Evolutionary conservation across 2,329 filamentous ascomycete species (phyloP).

Genomic region (Sordariomycetes sp.): DNA sequence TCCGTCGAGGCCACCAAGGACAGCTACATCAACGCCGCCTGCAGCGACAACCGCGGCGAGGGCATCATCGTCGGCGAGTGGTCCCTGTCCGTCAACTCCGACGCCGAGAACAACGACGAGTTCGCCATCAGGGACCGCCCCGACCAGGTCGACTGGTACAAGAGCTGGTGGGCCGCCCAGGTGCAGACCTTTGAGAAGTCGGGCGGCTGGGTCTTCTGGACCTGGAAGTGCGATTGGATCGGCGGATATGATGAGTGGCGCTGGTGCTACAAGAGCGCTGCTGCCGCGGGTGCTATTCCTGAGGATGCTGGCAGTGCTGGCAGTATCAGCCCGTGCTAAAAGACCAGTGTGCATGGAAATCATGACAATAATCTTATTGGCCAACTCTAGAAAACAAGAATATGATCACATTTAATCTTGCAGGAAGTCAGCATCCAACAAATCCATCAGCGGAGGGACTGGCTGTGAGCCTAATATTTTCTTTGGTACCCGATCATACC

Average conservation of each 20-base stretch:
- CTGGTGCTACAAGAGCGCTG: slow-evolving; percentile 33
- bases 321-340: slow-evolving; percentile 6
- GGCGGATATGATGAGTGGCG: slow-evolving; percentile 34
- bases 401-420: no score
- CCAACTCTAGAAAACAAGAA: no score
- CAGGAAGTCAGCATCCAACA: no score
- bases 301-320: slow-evolving; percentile 11
- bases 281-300: slow-evolving; percentile 15
- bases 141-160: slow-evolving; percentile 40
- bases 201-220: slow-evolving; percentile 52
- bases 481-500: no score
- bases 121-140: slow-evolving; percentile 21
- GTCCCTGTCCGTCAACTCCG: slow-evolving; percentile 39
- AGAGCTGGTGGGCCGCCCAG: slow-evolving; percentile 47
- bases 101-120: slow-evolving; percentile 31
- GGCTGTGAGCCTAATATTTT: no score
- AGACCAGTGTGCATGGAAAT: no score
- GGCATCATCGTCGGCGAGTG: slow-evolving; percentile 50
- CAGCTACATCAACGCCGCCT: slow-evolving; percentile 40
- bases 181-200: slow-evolving; percentile 42
- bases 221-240: slow-evolving; percentile 38
- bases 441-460: no score
- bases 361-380: no score
- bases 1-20: slow-evolving; percentile 18
- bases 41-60: slow-evolving; percentile 32